Base-by-base conservation (phyloP, 306 rosid species). In the Fragaria ananassa region DNA sequence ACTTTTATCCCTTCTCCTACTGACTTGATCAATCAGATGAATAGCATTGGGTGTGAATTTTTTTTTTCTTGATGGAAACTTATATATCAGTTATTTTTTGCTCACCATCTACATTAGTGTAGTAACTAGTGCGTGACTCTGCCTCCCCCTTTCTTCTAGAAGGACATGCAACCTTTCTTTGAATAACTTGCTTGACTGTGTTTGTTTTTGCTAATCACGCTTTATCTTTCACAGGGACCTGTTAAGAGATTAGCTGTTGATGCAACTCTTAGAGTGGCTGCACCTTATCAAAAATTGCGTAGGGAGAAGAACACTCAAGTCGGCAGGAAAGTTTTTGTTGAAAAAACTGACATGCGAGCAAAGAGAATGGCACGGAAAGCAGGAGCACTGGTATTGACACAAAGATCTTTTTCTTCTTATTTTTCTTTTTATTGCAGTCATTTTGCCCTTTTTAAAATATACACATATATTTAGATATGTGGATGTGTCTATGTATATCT, bases 291-390 rank as follows among this genome's bases (percentile, higher is more conserved):
- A 79, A 94, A 92, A 83, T 84, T 94, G 91, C 92, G 98, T 65
- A 92, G 82, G 89, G 98, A 82, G 77, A 90, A 87, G 83, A 83
- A 89, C 81, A 19, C 91, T 42, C 90, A 83, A 78, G 90, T 54
- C n/a, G 77, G 53, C 69, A 85, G 95, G 86, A 94, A 94, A 86
- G 98, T 94, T 85, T 94, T 68, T 83, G 95, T 94, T 65, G 98
- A 94, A 84, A 92, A 92, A 88, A 80, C 87, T 81, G 98, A 94
- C 77, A 94, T 94, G 95, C 86, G 98, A 80, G 97, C 97, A 35
- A 94, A 94, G 89, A 90, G 98, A 89, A 92, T 92, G 97, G 98
- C 98, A 71, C 89, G 97, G 66, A 94, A 94, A 83, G 98, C 97
- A 72, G 98, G 98, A 84, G 97, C 98, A 75, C 84, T 94, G 97